Conservation (phyloP, 768 basidiomycete genomes). For the Pluteus cervinus region DNA sequence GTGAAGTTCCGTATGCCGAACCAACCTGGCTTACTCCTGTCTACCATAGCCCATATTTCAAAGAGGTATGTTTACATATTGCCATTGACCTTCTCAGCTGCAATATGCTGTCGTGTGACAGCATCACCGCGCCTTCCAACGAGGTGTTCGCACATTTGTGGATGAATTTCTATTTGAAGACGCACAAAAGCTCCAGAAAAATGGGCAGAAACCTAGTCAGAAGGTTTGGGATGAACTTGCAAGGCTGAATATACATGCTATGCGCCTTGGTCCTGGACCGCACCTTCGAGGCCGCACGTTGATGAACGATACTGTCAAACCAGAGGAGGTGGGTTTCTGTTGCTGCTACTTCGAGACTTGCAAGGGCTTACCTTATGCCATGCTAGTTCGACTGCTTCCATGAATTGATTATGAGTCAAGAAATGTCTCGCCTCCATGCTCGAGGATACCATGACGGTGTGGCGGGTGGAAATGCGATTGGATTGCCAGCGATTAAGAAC, state of each 20-base stretch:
- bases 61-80: slow-evolving; percentile 38
- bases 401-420: slow-evolving; percentile 68
- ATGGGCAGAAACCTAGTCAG: slow-evolving; percentile 73
- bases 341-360: background rate
- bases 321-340: slow-evolving; percentile 56
- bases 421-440: slow-evolving; percentile 62
- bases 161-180: slow-evolving; percentile 65
- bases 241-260: slow-evolving; percentile 38
- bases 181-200: slow-evolving; percentile 60
- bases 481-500: slow-evolving; percentile 74
- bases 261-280: slow-evolving; percentile 84
- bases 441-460: slow-evolving; percentile 77
- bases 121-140: slow-evolving; percentile 55
- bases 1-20: slow-evolving; percentile 82
- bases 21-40: slow-evolving; percentile 73
- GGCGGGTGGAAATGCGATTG: slow-evolving; percentile 38
- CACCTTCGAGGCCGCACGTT: slow-evolving; percentile 75
- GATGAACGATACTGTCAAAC: slow-evolving; percentile 68
- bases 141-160: slow-evolving; percentile 59
- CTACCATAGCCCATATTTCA: slow-evolving; percentile 73
- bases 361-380: background rate
- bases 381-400: slow-evolving; percentile 75
- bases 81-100: background rate
- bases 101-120: slow-evolving; percentile 20
- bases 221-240: slow-evolving; percentile 68